These are phyloP conservation scores for Yarrowia hollandica DNA, from an alignment of 805 yeast species.

Conservation along the genomic window DNA sequence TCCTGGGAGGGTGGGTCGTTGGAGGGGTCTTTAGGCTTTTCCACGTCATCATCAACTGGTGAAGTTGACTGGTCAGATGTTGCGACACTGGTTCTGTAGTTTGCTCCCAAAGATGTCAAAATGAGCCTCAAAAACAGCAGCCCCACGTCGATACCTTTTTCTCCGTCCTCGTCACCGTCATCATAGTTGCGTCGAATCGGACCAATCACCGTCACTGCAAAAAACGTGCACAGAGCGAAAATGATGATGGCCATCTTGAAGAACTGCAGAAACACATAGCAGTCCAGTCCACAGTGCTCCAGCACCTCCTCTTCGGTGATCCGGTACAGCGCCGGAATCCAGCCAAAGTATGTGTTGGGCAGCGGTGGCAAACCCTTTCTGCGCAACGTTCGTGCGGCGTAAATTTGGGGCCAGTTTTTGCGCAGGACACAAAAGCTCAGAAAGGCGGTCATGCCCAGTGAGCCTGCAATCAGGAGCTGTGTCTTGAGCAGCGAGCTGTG, in stretches of 20 bases:
- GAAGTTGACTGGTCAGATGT: no score
- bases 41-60: no score
- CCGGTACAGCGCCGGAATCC: constrained; percentile 68
- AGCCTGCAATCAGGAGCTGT: constrained; percentile 68
- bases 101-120: background rate
- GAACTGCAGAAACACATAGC: constrained; percentile 85
- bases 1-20: constrained; percentile 38
- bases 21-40: no score
- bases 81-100: background rate
- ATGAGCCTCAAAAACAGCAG: background rate
- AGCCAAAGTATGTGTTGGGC: constrained; percentile 67
- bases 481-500: constrained; percentile 65
- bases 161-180: constrained; percentile 40
- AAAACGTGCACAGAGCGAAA: constrained; percentile 60
- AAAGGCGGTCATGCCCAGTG: constrained; percentile 69
- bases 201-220: constrained; percentile 73
- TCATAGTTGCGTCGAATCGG: constrained; percentile 85
- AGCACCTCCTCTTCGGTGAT: constrained; percentile 75
- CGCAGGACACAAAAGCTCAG: constrained; percentile 68
- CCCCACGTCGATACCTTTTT: background rate
- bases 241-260: constrained; percentile 84
- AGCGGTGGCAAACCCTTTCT: constrained; percentile 52
- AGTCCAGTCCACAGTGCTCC: constrained; percentile 91
- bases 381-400: constrained; percentile 72
- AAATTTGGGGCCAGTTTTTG: constrained; percentile 73